Evolutionary conservation across 805 yeast species (phyloP).

Genomic region (Nakazawaea ishiwadae): DNA sequence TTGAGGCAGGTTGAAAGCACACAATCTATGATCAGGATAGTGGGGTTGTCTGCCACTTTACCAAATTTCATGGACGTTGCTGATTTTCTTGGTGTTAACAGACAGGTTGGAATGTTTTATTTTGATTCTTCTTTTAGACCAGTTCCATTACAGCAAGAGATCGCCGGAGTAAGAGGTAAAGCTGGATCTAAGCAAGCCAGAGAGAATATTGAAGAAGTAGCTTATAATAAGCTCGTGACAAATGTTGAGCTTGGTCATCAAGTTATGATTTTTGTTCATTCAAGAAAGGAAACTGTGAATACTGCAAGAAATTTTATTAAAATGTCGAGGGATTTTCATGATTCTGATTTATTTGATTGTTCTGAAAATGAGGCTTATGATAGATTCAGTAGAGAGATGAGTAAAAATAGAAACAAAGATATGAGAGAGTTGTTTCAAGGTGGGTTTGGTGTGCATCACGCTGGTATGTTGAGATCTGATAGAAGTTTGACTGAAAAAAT

Average conservation of each 20-base stretch:
- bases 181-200: slow-evolving; percentile 70
- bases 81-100: slow-evolving; percentile 86
- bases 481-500: slow-evolving; percentile 85
- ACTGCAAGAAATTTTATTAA: slow-evolving; percentile 71
- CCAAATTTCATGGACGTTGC: slow-evolving; percentile 94
- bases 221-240: slow-evolving; percentile 72
- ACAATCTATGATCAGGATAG: slow-evolving; percentile 90
- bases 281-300: slow-evolving; percentile 86
- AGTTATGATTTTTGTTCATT: slow-evolving; percentile 95
- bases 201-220: slow-evolving; percentile 67
- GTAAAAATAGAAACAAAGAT: slow-evolving; percentile 70
- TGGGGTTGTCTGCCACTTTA: slow-evolving; percentile 89
- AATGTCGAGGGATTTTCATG: slow-evolving; percentile 61
- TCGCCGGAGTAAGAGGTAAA: slow-evolving; percentile 83
- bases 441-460: slow-evolving; percentile 96
- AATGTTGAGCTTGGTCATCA: slow-evolving; percentile 71
- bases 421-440: slow-evolving; percentile 69
- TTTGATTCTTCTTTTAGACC: slow-evolving; percentile 94
- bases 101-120: slow-evolving; percentile 88
- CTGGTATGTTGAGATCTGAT: slow-evolving; percentile 92
- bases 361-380: slow-evolving; percentile 37
- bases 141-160: slow-evolving; percentile 83
- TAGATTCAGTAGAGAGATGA: slow-evolving; percentile 58
- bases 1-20: slow-evolving; percentile 91
- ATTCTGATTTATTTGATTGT: slow-evolving; percentile 54